A percentile compares a stretch with the other conserved stretches of the same genome.
Conservation (phyloP, 306 rosid genomes). For the Vachellia collinsii region DNA sequence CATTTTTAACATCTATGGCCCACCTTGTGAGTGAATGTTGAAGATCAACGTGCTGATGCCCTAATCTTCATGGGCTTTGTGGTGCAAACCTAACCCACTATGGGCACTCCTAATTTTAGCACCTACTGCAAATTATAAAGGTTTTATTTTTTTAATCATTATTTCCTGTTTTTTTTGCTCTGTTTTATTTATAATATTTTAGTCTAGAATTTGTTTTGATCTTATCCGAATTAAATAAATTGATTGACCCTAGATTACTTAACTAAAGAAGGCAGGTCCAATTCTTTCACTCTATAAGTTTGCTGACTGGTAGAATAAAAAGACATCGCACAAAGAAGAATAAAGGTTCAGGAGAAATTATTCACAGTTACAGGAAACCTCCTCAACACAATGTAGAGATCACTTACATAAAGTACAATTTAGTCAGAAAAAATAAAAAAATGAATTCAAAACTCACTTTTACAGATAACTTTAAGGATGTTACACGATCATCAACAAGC, state of each 20-base stretch:
- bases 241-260: background rate
- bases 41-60: background rate
- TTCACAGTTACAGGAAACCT: background rate
- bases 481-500: constrained; percentile 80
- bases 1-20: background rate
- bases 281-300: background rate
- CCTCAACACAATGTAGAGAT: constrained; percentile 24
- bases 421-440: constrained; percentile 19
- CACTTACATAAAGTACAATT: constrained; percentile 26
- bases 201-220: background rate
- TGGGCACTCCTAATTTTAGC: background rate
- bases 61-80: background rate
- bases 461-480: constrained; percentile 73
- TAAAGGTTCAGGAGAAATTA: background rate
- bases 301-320: background rate
- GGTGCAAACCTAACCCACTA: background rate
- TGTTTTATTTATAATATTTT: background rate
- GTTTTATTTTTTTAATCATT: background rate
- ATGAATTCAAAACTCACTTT: constrained; percentile 56
- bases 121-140: background rate
- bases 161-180: background rate
- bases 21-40: background rate
- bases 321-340: background rate
- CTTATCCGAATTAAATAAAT: background rate
- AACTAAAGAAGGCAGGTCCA: background rate